These are phyloP conservation scores for Kokia cookei DNA, from an alignment of 441 rosid species.

Conservation along the genomic window DNA sequence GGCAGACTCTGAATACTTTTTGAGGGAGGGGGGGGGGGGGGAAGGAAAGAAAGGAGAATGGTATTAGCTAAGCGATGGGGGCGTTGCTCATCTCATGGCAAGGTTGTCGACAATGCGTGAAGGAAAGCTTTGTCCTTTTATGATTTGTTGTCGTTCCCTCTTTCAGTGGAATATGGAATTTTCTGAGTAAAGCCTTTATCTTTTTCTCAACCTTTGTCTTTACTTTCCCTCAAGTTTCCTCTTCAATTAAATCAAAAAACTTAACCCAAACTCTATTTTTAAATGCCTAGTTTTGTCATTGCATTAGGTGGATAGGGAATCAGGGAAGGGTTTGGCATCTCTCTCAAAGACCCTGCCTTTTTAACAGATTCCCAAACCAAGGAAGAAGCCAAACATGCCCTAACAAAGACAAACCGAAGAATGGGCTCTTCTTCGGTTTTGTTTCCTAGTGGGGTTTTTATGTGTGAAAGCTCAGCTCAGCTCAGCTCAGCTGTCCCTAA, in stretches of 20 bases:
- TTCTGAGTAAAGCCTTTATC: slow-evolving; percentile 19
- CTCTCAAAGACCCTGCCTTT: background rate
- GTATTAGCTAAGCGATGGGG: background rate
- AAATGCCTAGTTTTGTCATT: slow-evolving; percentile 32
- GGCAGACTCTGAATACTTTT: slow-evolving; percentile 5
- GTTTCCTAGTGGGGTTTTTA: slow-evolving; percentile 32
- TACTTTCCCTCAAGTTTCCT: background rate
- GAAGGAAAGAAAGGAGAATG: background rate
- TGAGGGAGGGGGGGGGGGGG: background rate
- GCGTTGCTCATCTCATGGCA: slow-evolving; percentile 21
- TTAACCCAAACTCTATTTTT: background rate
- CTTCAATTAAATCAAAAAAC: background rate
- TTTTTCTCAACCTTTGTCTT: background rate
- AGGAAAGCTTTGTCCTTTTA: slow-evolving; percentile 47
- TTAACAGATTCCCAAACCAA: slow-evolving; percentile 37
- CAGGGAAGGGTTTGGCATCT: slow-evolving; percentile 11
- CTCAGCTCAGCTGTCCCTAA: background rate
- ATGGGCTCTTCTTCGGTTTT: slow-evolving; percentile 19
- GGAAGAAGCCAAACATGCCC: slow-evolving; percentile 58
- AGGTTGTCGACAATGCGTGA: slow-evolving; percentile 52
- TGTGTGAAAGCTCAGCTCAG: background rate
- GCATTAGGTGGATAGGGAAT: slow-evolving; percentile 49
- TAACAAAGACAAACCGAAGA: slow-evolving; percentile 53
- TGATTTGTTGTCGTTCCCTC: slow-evolving; percentile 42
- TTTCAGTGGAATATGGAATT: slow-evolving; percentile 28